phyloP scores from a whole-genome alignment of 768 basidiomycete genomes.

The Agrocybe praecox region DNA sequence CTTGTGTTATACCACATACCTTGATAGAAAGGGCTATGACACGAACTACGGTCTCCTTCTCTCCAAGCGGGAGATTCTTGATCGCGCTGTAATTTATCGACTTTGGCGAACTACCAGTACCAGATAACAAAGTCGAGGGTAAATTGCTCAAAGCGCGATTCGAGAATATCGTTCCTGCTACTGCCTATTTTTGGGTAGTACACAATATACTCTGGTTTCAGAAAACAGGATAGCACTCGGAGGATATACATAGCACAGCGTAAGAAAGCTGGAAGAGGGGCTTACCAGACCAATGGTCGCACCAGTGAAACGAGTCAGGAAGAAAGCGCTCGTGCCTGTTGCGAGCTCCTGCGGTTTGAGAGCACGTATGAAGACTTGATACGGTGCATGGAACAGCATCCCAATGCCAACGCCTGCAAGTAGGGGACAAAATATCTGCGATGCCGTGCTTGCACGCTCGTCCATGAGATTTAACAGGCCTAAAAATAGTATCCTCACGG shows the following conservation, averaged over 20 bases:
- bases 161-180: constrained; percentile 76
- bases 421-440: constrained; percentile 63
- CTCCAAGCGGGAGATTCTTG: constrained; percentile 43
- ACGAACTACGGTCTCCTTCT: constrained; percentile 49
- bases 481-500: constrained; percentile 31
- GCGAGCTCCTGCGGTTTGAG: constrained; percentile 70
- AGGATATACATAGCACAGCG: not conserved
- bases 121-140: constrained; percentile 46
- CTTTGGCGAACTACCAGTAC: constrained; percentile 38
- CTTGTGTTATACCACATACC: constrained; percentile 35
- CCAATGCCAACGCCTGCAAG: constrained; percentile 79
- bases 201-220: constrained; percentile 18
- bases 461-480: constrained; percentile 70
- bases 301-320: constrained; percentile 85
- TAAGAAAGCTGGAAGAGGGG: not conserved
- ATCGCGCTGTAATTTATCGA: constrained; percentile 59
- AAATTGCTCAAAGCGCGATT: constrained; percentile 48
- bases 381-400: constrained; percentile 85
- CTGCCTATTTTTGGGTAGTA: constrained; percentile 47
- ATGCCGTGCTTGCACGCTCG: constrained; percentile 43
- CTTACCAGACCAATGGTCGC: constrained; percentile 81
- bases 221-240: too few species aligned
- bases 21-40: constrained; percentile 65
- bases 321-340: constrained; percentile 85
- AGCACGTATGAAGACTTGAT: constrained; percentile 74